A percentile compares a stretch with the other conserved stretches of the same genome.
phyloP scores from a whole-genome alignment of 2,329 filamentous ascomycete species.

The Ophiostoma triangulosporum region DNA sequence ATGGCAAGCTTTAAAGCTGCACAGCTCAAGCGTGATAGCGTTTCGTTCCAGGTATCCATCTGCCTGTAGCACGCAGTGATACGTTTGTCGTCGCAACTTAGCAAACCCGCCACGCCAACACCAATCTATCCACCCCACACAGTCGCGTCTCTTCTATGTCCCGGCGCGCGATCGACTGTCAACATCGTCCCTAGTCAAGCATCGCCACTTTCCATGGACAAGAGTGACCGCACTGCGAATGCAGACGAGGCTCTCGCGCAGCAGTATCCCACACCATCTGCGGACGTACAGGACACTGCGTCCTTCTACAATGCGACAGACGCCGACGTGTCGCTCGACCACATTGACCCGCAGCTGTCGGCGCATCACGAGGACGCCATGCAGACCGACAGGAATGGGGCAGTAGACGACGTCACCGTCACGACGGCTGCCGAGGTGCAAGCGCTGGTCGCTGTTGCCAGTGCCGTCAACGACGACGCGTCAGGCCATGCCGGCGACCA shows the following conservation, averaged over 20 bases:
- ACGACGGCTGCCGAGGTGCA: slow-evolving; percentile 9
- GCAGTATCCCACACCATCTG: slow-evolving; percentile 33
- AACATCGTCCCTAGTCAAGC: not conserved
- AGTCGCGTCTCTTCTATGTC: not conserved
- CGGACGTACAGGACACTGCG: slow-evolving; percentile 28
- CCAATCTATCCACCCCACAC: not conserved
- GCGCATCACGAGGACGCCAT: slow-evolving; percentile 13
- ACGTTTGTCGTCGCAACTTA: not conserved
- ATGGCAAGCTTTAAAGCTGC: not conserved
- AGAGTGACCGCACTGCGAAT: slow-evolving; percentile 20
- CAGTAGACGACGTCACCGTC: not conserved
- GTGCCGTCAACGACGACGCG: not conserved
- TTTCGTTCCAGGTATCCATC: not conserved
- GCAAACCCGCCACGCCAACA: not conserved
- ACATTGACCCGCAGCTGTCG: slow-evolving; percentile 20
- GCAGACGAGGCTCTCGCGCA: slow-evolving; percentile 24
- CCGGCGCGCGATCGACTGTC: not conserved
- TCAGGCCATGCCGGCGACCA: not conserved
- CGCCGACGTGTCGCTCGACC: slow-evolving; percentile 11
- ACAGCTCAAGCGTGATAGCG: not conserved
- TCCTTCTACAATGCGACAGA: slow-evolving; percentile 25
- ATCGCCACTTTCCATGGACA: slow-evolving; percentile 17
- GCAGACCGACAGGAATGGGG: slow-evolving; percentile 8
- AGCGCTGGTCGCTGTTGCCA: slow-evolving; percentile 3
- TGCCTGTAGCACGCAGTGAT: not conserved